Evolutionary conservation across 441 rosid species (phyloP).

Genomic region (Brassica balearica): DNA sequence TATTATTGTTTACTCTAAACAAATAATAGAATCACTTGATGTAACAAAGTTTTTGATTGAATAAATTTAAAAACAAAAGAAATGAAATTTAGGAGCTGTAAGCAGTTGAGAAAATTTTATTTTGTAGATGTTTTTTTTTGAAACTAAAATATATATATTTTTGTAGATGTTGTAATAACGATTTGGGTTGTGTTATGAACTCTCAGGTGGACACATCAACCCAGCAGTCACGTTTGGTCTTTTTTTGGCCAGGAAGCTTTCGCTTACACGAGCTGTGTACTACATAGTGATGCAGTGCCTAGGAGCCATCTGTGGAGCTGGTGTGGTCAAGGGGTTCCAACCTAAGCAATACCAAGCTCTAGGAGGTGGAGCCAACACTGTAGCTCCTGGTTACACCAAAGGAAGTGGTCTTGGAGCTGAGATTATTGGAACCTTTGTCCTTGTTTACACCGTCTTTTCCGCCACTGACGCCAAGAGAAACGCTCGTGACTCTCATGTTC

Average conservation of each 20-base stretch:
- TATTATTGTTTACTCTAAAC: too few relatives aligned
- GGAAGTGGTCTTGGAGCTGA: constrained; percentile 59
- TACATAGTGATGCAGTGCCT: constrained; percentile 62
- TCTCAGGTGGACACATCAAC: constrained; percentile 60
- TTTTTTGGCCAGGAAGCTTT: constrained; percentile 55
- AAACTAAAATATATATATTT: too few relatives aligned
- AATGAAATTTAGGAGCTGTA: too few relatives aligned
- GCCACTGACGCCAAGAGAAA: constrained; percentile 61
- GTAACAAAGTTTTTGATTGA: too few relatives aligned
- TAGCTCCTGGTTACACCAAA: constrained; percentile 53
- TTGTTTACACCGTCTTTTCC: constrained; percentile 59
- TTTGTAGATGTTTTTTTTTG: too few relatives aligned
- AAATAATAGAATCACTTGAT: too few relatives aligned
- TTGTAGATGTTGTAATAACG: not conserved
- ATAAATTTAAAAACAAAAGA: too few relatives aligned
- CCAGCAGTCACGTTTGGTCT: constrained; percentile 59
- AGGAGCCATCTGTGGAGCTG: constrained; percentile 62
- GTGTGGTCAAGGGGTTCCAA: constrained; percentile 56
- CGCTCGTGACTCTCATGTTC: constrained; percentile 62
- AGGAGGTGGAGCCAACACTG: constrained; percentile 58
- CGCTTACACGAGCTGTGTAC: constrained; percentile 54
- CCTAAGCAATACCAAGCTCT: constrained; percentile 45
- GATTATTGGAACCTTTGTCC: constrained; percentile 59
- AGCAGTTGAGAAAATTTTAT: too few relatives aligned
- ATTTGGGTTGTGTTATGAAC: constrained; percentile 13